Base-by-base conservation (phyloP, 108 stramenopile genomes). In the Nitzschia palea region DNA sequence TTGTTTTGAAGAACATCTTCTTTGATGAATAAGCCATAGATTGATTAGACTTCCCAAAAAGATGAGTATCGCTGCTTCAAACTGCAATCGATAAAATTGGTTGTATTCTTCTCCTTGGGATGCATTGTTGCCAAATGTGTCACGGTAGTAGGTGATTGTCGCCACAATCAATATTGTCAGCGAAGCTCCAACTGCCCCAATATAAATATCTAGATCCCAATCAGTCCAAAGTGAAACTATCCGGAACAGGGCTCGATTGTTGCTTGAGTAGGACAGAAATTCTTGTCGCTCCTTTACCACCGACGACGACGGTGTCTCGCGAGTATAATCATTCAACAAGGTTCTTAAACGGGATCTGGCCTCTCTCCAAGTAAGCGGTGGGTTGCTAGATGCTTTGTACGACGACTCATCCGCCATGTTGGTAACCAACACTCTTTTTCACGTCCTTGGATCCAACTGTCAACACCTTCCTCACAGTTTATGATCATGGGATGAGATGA, bases 361-460 rank as follows among this genome's bases (percentile, higher is more conserved):
- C 52, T 83, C 71, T 10, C 71, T 36, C 82, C 82, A 83, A 22
- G 77, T 73, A 0, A 83, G 29, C 23, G 77, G 42, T 26, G 9
- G 15, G 50, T 56, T 56, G 31, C 44, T 44, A 20, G 44, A n/a
- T n/a, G n/a, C n/a, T n/a, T n/a, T n/a, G n/a, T n/a, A n/a, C n/a
- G n/a, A n/a, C n/a, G n/a, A n/a, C n/a, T n/a, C n/a, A n/a, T n/a
- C n/a, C n/a, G n/a, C n/a, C n/a, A n/a, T n/a, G n/a, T n/a, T n/a
- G n/a, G n/a, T n/a, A n/a, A n/a, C n/a, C n/a, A n/a, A n/a, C n/a
- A n/a, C n/a, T n/a, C n/a, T n/a, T n/a, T n/a, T n/a, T n/a, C n/a
- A n/a, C n/a, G n/a, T n/a, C n/a, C n/a, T n/a, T n/a, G n/a, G n/a
- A n/a, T n/a, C n/a, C n/a, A n/a, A n/a, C n/a, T n/a, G n/a, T n/a